A percentile compares a stretch with the other conserved stretches of the same genome.
Conservation (phyloP, 345 rosid genomes). For the Aurinia saxatilis region DNA sequence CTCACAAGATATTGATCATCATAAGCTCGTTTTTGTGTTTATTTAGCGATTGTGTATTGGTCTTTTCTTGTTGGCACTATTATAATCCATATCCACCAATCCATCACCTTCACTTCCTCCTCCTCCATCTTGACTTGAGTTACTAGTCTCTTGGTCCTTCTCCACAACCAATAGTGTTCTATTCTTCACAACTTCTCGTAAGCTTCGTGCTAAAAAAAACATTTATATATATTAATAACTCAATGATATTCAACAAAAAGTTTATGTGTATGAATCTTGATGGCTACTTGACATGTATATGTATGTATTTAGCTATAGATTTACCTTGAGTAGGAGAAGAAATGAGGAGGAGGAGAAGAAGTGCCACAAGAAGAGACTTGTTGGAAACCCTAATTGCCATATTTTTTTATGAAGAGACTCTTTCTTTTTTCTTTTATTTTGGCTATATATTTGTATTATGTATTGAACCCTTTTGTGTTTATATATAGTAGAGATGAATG, state of each 20-base stretch:
- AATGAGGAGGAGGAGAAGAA: conserved; percentile 24
- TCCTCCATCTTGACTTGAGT: conserved; percentile 11
- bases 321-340: conserved; percentile 25
- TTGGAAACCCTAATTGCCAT: conserved; percentile 30
- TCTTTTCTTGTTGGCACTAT: conserved; percentile 29
- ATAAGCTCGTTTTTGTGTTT: neutral
- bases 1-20: conserved; percentile 23
- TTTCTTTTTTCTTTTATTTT: neutral
- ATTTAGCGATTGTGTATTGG: conserved; percentile 26
- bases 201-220: conserved; percentile 1
- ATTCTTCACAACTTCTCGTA: conserved; percentile 6
- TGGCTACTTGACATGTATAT: neutral
- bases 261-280: neutral
- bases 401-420: conserved; percentile 13
- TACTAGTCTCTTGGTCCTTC: conserved; percentile 16
- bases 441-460: neutral
- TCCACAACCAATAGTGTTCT: conserved; percentile 5
- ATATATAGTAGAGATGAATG: conserved; percentile 26
- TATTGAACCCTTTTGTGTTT: conserved; percentile 26
- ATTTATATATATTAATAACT: neutral
- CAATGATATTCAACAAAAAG: neutral
- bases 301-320: neutral
- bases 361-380: conserved; percentile 17
- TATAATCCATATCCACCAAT: conserved; percentile 30
- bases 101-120: conserved; percentile 27